Conservation (phyloP, 192 early-diverging fungal species). For the Coemansia sp. region DNA sequence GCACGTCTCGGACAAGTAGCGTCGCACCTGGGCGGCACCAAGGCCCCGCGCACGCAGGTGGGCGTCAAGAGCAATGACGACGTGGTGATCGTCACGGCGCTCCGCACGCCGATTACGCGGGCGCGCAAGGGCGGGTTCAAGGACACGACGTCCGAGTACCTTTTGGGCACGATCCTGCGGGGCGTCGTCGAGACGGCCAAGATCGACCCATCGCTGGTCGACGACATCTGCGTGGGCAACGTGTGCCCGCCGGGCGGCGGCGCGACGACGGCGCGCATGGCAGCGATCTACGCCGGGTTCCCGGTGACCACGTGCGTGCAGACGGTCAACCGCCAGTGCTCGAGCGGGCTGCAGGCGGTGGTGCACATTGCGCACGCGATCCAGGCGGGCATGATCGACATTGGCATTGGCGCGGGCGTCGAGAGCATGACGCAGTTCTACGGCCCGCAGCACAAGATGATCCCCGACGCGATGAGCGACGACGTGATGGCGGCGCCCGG, state of each 20-base stretch:
- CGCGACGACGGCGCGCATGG: slow-evolving; percentile 87
- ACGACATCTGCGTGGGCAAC: slow-evolving; percentile 95
- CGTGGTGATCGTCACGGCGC: slow-evolving; percentile 88
- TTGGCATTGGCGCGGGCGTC: slow-evolving; percentile 93
- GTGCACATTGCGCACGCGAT: slow-evolving; percentile 86
- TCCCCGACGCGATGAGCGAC: slow-evolving; percentile 68
- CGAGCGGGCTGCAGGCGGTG: slow-evolving; percentile 87
- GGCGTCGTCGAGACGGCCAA: slow-evolving; percentile 71
- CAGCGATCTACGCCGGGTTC: slow-evolving; percentile 88
- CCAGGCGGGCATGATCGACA: slow-evolving; percentile 83
- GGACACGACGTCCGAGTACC: slow-evolving; percentile 79
- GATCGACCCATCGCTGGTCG: slow-evolving; percentile 80
- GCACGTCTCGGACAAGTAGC: slow-evolving; percentile 46
- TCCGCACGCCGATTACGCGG: slow-evolving; percentile 85
- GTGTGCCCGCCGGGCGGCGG: slow-evolving; percentile 87
- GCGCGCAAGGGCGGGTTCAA: slow-evolving; percentile 91
- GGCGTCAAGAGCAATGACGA: slow-evolving; percentile 84
- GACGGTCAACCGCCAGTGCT: slow-evolving; percentile 94
- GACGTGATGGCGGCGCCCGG: slow-evolving; percentile 69
- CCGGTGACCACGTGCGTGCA: slow-evolving; percentile 76
- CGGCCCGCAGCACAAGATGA: slow-evolving; percentile 66
- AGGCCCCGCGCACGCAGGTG: slow-evolving; percentile 53
- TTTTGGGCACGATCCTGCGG: slow-evolving; percentile 77
- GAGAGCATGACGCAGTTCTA: slow-evolving; percentile 94
- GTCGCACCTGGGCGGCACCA: slow-evolving; percentile 44